Evolutionary conservation across 768 basidiomycete species (phyloP), one percentile per base, ranked within the genome.

Genomic region (Lenzites betulinus): DNA sequence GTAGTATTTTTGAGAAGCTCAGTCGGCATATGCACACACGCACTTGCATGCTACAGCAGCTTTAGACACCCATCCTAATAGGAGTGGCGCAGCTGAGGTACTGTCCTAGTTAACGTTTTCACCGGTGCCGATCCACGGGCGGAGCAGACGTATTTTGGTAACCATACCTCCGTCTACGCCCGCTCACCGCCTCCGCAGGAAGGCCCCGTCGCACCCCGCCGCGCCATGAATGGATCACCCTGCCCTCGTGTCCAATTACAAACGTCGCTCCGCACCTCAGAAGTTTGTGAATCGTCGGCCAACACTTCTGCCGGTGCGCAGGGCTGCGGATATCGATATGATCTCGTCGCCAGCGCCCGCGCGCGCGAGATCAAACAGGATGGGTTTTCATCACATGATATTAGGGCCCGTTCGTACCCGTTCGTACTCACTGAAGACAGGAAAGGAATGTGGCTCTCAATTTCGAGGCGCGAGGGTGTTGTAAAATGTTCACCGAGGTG

Each of bases 321-420:
- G 75, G 23, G 84, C 83, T 36, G 81, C 80, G 7, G 68, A 74
- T 12, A 44, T 69, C 26, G 68, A 74, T 12, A 44, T 69, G 25
- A 81, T 85, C 58, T 49, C 69, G 12, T 69, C 76, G 0, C 73
- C 78, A 0, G n/a, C 70, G 1, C 66, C 70, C 42, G n/a, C n/a
- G n/a, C n/a, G n/a, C n/a, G n/a, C n/a, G n/a, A n/a, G n/a, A 58
- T 86, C 22, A 75, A 73, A 35, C 49, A 60, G 8, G 75, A 76
- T 6, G 75, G 79, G 79, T 85, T 1, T 70, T 75, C 6, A 65
- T 85, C n/a, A n/a, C n/a, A n/a, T n/a, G n/a, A n/a, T n/a, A n/a
- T n/a, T n/a, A n/a, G n/a, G n/a, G n/a, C n/a, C n/a, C n/a, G n/a
- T n/a, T n/a, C n/a, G n/a, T n/a, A n/a, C n/a, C n/a, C n/a, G n/a